These are phyloP conservation scores for Piromyces sp. DNA, from an alignment of 192 early-diverging fungal genomes.

Conservation along the genomic window DNA sequence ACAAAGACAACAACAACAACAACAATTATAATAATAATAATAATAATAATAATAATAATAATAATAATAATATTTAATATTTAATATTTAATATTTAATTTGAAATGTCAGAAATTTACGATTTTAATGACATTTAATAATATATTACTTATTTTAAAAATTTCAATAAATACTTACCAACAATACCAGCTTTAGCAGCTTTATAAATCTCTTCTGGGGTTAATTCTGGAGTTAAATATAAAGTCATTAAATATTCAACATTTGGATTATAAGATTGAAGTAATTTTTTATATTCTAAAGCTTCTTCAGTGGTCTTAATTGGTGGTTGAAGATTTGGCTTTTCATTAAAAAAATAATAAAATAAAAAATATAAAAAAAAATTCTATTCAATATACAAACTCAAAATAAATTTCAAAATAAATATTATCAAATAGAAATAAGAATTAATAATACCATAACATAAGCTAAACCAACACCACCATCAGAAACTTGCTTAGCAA, in stretches of 20 bases:
- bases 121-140: no score
- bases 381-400: no score
- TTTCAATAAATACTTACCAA: constrained; percentile 23
- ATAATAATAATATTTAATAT: no score
- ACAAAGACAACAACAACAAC: no score
- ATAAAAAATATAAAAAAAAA: no score
- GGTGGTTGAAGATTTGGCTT: constrained; percentile 90
- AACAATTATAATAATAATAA: constrained; percentile 1
- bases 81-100: no score
- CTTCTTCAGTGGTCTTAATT: constrained; percentile 69
- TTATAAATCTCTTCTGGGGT: constrained; percentile 76
- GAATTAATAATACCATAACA: constrained; percentile 55
- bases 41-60: no score
- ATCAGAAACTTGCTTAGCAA: constrained; percentile 60
- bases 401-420: no score
- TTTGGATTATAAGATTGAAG: constrained; percentile 65
- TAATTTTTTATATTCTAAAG: constrained; percentile 62
- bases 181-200: constrained; percentile 67
- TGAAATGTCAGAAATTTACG: no score
- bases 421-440: no score
- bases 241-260: constrained; percentile 80
- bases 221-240: constrained; percentile 74
- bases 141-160: no score
- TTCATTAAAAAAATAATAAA: no score
- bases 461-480: constrained; percentile 74